A percentile compares a stretch with the other conserved stretches of the same genome.
These are phyloP conservation scores for Tephrocybe sp. DNA, from an alignment of 768 basidiomycete species.

Conservation along the genomic window DNA sequence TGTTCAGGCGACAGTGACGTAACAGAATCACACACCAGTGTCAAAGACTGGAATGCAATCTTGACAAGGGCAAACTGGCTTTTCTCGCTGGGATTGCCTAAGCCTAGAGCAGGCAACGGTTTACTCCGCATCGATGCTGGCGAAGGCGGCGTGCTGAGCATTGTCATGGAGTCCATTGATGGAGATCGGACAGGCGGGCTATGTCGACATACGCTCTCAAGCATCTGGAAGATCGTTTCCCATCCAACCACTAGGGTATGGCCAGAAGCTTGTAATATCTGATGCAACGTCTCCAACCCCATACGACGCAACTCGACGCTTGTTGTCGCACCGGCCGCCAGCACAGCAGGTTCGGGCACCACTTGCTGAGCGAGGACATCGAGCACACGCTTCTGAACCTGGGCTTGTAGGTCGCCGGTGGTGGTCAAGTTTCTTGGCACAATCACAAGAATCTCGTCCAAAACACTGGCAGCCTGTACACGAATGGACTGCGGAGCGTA, in stretches of 20 bases:
- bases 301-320: constrained; percentile 81
- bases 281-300: constrained; percentile 87
- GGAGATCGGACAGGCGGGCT: constrained; percentile 32
- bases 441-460: constrained; percentile 80
- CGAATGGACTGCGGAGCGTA: constrained; percentile 78
- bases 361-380: constrained; percentile 84
- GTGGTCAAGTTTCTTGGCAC: constrained; percentile 72
- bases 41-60: constrained; percentile 92
- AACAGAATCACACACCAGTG: constrained; percentile 91
- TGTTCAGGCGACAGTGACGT: constrained; percentile 79
- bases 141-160: constrained; percentile 39
- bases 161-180: constrained; percentile 40
- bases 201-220: constrained; percentile 83
- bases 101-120: constrained; percentile 42
- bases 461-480: constrained; percentile 82
- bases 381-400: constrained; percentile 83
- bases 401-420: constrained; percentile 60
- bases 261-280: constrained; percentile 88
- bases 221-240: constrained; percentile 91
- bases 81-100: constrained; percentile 64
- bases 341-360: constrained; percentile 42
- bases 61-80: constrained; percentile 78
- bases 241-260: constrained; percentile 92
- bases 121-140: constrained; percentile 32
- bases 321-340: constrained; percentile 37